Evolutionary conservation across 805 yeast species (phyloP), one percentile per base, ranked within the genome.

Genomic region (Metschnikowia lunata): DNA sequence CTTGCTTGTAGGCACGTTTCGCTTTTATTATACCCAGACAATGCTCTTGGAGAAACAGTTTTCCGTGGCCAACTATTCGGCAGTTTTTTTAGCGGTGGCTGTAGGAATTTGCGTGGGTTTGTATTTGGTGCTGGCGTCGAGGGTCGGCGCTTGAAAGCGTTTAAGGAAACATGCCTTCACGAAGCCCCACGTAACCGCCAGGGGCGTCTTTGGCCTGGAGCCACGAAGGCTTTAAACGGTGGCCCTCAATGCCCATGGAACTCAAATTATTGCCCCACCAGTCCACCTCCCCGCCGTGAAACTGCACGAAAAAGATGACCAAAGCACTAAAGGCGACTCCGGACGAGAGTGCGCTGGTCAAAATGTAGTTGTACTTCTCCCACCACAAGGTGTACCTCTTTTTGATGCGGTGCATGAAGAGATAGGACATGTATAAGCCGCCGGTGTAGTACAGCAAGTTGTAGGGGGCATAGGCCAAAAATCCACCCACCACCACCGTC

Each of bases 361-460:
- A 60, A 18, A 82, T 71, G 57, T 81, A 83, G 59, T 82, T 83
- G 61, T 84, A 84, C 60, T 82, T 83, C 34, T 82, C 81, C 89
- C 85, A 83, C 85, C 85, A 75, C 18, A 69, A 60, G 37, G 72
- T 57, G 59, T 75, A 75, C 52, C 69, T 64, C 47, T 68, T 64
- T 52, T 76, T 73, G 53, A 80, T 63, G 54, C 70, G 69, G 62
- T 72, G 79, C 66, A 79, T 80, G 66, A 83, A 83, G 5, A 71
- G 40, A 49, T 72, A 72, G 6, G 86, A 84, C 34, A 78, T 46
- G 54, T 72, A 72, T 54, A 85, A 74, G 42, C 87, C 82, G 9
- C 83, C 81, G 0, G 89, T 87, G 30, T 62, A 65, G 51, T 67
- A 69, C 61, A 68, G 64, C 43, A 78, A 54, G 55, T 76, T 76